Percentiles rank a stretch among this genome's conserved stretches.
phyloP scores from a whole-genome alignment of 768 basidiomycete species.

The Hydnum rufescens region DNA sequence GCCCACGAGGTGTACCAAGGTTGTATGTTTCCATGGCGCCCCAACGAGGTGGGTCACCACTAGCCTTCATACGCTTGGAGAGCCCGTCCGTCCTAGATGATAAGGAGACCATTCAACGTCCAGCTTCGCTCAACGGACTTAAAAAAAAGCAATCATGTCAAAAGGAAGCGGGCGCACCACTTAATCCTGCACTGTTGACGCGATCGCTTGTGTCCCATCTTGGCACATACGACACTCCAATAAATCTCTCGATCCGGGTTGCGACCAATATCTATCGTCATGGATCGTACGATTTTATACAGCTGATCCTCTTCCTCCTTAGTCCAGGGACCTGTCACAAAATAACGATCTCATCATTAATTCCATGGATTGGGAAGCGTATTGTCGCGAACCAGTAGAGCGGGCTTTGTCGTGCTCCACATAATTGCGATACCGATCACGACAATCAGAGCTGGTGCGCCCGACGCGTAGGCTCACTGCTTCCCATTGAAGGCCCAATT shows the following conservation, averaged over 20 bases:
- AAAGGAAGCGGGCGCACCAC: constrained; percentile 31
- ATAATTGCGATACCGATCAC: constrained; percentile 74
- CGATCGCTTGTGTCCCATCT: constrained; percentile 56
- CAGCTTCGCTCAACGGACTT: background rate
- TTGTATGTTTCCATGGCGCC: background rate
- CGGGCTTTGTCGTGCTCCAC: constrained; percentile 46
- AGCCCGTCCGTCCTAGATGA: background rate
- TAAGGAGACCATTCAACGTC: no score
- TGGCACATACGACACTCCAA: constrained; percentile 57
- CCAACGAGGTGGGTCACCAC: background rate
- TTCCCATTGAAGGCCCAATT: constrained; percentile 65
- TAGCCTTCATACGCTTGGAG: background rate
- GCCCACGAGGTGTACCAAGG: background rate
- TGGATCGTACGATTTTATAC: constrained; percentile 49
- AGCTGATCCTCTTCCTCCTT: constrained; percentile 60
- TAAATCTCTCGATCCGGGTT: constrained; percentile 54
- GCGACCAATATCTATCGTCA: constrained; percentile 19
- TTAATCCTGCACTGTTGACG: constrained; percentile 77
- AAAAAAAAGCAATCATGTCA: background rate
- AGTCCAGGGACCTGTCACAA: constrained; percentile 60
- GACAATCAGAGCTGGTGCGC: constrained; percentile 59
- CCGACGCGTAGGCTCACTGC: constrained; percentile 51
- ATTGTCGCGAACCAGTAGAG: constrained; percentile 28
- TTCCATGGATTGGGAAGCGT: background rate
- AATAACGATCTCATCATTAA: background rate